Percentiles rank a stretch among this genome's conserved stretches.
phyloP scores from a whole-genome alignment of 495 filamentous ascomycete genomes.

The Aspergillus carlsbadensis region DNA sequence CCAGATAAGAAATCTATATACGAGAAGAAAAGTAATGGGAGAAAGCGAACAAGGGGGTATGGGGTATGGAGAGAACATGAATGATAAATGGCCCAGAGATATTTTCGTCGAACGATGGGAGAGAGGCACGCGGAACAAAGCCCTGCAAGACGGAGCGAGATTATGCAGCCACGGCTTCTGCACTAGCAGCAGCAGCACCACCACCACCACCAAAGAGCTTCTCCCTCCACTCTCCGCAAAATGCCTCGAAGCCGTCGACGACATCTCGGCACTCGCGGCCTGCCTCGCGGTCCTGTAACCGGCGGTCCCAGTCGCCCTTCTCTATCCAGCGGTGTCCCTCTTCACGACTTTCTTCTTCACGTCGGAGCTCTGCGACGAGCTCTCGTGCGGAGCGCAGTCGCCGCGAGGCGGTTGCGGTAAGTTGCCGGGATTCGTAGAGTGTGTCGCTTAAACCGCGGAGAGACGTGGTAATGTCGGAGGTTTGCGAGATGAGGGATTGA shows the following conservation, averaged over 20 bases:
- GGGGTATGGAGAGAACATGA: not conserved
- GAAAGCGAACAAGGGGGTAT: not conserved
- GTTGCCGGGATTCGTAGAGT: constrained; percentile 90
- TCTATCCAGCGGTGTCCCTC: constrained; percentile 79
- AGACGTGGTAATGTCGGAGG: constrained; percentile 72
- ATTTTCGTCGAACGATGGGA: not conserved
- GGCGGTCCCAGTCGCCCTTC: constrained; percentile 75
- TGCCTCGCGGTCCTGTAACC: constrained; percentile 72
- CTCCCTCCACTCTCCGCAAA: constrained; percentile 67
- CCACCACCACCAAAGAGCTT: constrained; percentile 53
- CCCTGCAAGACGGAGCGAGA: no score
- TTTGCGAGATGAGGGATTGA: constrained; percentile 56
- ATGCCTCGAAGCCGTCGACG: constrained; percentile 85
- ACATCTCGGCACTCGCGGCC: constrained; percentile 79
- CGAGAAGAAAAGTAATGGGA: not conserved
- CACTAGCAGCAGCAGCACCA: constrained; percentile 30
- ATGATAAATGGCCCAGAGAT: not conserved
- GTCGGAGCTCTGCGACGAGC: constrained; percentile 76
- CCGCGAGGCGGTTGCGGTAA: constrained; percentile 73
- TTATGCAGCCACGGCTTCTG: constrained; percentile 39
- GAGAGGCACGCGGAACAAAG: not conserved
- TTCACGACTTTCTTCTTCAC: constrained; percentile 77
- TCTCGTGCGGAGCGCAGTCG: constrained; percentile 73
- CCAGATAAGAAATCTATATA: constrained; percentile 7
- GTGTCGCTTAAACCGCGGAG: constrained; percentile 88